Evolutionary conservation across 2,329 filamentous ascomycete species (phyloP), one percentile per base, ranked within the genome.

Genomic region (Emmonsiellopsis sp.): DNA sequence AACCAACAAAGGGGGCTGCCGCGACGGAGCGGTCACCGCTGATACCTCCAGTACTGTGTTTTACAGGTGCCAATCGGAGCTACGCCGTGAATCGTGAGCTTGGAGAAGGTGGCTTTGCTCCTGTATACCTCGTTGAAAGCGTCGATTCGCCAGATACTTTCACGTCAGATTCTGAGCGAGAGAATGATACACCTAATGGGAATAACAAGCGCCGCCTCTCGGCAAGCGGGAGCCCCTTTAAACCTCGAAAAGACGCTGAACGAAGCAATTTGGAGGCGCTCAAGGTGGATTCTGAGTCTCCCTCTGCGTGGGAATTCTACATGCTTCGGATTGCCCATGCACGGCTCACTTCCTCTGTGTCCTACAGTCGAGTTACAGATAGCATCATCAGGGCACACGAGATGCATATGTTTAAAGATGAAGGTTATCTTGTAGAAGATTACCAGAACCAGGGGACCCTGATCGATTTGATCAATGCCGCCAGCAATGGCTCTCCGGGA

Each of bases 221-320:
- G 74, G 80, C n/a, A 63, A 75, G 45, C n/a, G 44, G 8, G 36
- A 53, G 50, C 27, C 47, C 42, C 10, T 34, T 51, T 31, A 61
- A 63, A 31, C 58, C 57, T n/a, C 58, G 56, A 21, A 59, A 55
- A 34, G 60, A 62, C 13, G 52, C 55, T 11, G 50, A 68, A 1
- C 72, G 74, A 40, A 82, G 87, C 42, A 74, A 74, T 1, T 77
- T 93, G 4, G 90, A 96, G 69, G 93, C 93, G 1, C 77, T 98
- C 61, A 98, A 98, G 71, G 91, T 95, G 83, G 93, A 98, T 71
- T 81, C 68, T 10, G 68, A 86, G 34, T 89, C 91, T 0, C 88
- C 92, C 0, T 86, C 84, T 4, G 79, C 87, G 0, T 98, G 93
- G 93, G 93, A 98, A 66, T 98, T 97, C 65, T 87, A 95, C 71